These are phyloP conservation scores for Ogataea ganodermae DNA, from an alignment of 805 yeast species.

Conservation along the genomic window DNA sequence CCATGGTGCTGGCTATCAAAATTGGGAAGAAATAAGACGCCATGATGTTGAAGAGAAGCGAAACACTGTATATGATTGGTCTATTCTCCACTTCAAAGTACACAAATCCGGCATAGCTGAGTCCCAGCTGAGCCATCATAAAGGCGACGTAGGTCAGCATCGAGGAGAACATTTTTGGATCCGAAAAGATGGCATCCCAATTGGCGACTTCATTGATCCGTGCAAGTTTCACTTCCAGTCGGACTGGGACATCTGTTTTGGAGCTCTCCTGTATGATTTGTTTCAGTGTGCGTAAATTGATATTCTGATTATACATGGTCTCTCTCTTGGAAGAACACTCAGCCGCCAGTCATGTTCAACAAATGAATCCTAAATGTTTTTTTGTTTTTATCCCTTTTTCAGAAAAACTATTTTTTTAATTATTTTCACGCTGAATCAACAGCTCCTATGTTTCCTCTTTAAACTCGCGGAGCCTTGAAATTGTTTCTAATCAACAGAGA, in stretches of 20 bases:
- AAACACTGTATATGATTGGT: constrained; percentile 26
- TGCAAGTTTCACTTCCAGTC: constrained; percentile 13
- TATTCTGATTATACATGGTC: constrained; percentile 7
- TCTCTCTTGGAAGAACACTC: neutral
- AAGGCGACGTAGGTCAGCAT: constrained; percentile 24
- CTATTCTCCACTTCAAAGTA: constrained; percentile 28
- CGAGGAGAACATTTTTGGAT: constrained; percentile 22
- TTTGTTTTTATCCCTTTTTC: constrained; percentile 2
- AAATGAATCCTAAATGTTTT: neutral
- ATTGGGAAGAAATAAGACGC: constrained; percentile 32
- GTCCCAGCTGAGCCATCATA: constrained; percentile 28
- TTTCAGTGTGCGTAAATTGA: constrained; percentile 12
- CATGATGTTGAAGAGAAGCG: constrained; percentile 28
- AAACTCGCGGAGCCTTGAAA: constrained; percentile 4
- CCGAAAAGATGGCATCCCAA: constrained; percentile 31
- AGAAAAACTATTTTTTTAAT: neutral
- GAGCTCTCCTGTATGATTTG: constrained; percentile 13
- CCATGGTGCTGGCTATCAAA: constrained; percentile 24
- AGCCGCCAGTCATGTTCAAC: neutral
- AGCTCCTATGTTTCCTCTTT: neutral
- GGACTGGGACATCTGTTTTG: neutral
- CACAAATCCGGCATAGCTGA: constrained; percentile 33
- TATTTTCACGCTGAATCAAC: neutral
- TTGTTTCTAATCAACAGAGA: constrained; percentile 2
- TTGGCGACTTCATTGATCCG: constrained; percentile 25